phyloP scores from a whole-genome alignment of 192 early-diverging fungal species.

The Podila minutissima region DNA sequence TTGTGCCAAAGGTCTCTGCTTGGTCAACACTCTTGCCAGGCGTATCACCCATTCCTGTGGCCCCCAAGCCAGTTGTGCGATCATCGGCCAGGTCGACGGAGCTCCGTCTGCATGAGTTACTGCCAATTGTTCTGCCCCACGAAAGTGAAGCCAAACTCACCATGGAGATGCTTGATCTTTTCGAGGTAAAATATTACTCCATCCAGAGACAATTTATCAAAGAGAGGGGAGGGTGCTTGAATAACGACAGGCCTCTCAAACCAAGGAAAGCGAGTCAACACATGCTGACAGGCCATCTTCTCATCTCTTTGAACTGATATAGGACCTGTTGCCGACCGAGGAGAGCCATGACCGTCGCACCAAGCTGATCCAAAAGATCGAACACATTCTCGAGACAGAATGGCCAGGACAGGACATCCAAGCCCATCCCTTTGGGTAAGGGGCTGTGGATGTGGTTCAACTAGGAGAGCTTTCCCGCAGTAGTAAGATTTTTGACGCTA shows the following conservation, averaged over 20 bases:
- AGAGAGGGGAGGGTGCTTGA: no score
- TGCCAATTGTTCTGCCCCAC: slow-evolving; percentile 33
- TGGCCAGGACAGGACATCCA: slow-evolving; percentile 48
- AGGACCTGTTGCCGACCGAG: slow-evolving; percentile 36
- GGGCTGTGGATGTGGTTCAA: no score
- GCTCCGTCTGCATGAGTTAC: slow-evolving; percentile 26
- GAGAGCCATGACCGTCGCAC: slow-evolving; percentile 42
- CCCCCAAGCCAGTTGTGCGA: slow-evolving; percentile 1
- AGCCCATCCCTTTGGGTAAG: slow-evolving; percentile 39
- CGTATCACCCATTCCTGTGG: slow-evolving; percentile 27
- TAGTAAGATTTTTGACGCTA: neutral
- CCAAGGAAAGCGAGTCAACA: neutral
- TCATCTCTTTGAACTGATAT: neutral
- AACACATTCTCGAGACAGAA: slow-evolving; percentile 23
- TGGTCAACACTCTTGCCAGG: slow-evolving; percentile 48
- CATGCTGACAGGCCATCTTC: neutral
- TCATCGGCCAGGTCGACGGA: slow-evolving; percentile 12
- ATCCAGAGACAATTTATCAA: no score
- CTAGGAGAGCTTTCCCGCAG: no score
- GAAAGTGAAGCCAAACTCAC: slow-evolving; percentile 37
- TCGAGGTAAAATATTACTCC: slow-evolving; percentile 14
- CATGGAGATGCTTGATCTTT: slow-evolving; percentile 48
- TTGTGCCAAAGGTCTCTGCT: slow-evolving; percentile 21
- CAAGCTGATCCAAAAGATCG: slow-evolving; percentile 32
- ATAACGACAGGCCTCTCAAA: neutral